phyloP scores from a whole-genome alignment of 1,284 basidiomycete species.

The Ceratobasidium sp. region DNA sequence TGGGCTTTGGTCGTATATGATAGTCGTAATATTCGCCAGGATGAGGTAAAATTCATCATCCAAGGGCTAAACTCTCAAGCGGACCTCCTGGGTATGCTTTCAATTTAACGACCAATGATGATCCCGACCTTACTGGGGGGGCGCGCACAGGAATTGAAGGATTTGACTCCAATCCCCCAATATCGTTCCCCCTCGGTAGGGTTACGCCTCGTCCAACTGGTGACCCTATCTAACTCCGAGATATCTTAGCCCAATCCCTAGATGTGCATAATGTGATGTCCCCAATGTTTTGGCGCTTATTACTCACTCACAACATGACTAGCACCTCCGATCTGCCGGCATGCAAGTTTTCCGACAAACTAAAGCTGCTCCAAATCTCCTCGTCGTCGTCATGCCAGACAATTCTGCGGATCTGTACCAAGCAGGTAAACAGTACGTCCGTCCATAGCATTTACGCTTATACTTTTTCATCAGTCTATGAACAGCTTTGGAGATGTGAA shows the following conservation, averaged over 20 bases:
- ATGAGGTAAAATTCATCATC: conserved; percentile 6
- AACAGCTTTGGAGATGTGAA: conserved; percentile 75
- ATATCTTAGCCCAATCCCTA: neutral
- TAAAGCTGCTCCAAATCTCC: conserved; percentile 30
- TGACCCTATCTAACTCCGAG: neutral
- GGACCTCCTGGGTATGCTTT: conserved; percentile 21
- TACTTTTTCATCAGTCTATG: too few relatives aligned
- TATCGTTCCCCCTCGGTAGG: conserved; percentile 31
- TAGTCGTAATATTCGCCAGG: conserved; percentile 7
- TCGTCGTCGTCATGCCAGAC: conserved; percentile 49
- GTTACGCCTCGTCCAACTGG: neutral
- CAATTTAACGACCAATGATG: too few relatives aligned
- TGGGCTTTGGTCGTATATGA: conserved; percentile 40
- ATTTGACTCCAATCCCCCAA: conserved; percentile 6
- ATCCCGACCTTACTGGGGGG: too few relatives aligned
- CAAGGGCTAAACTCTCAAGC: conserved; percentile 18
- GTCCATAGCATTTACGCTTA: neutral
- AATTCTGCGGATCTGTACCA: conserved; percentile 46
- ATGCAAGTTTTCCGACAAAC: conserved; percentile 14
- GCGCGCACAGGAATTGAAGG: conserved; percentile 11
- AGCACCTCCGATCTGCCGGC: conserved; percentile 33
- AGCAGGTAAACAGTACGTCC: conserved; percentile 47
- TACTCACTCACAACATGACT: neutral
- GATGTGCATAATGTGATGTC: conserved; percentile 10
- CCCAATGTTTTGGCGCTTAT: neutral